A percentile compares a stretch with the other conserved stretches of the same genome.
phyloP scores from a whole-genome alignment of 2,329 filamentous ascomycete species.

The Orbilia quercus region DNA sequence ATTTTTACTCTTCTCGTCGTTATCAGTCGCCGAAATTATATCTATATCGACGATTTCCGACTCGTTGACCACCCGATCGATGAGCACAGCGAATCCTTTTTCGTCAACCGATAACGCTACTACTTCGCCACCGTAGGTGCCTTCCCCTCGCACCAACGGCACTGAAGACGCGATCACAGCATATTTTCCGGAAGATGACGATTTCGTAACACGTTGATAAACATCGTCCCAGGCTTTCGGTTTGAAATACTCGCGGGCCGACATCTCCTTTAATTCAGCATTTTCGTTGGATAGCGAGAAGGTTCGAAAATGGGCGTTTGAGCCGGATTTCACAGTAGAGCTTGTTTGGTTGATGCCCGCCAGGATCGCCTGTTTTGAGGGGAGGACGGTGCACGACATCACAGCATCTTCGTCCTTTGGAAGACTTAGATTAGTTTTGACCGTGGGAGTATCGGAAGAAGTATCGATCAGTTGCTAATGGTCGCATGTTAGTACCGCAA shows the following conservation, averaged over 20 bases:
- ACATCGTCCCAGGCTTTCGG: constrained; percentile 55
- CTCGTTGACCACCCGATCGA: constrained; percentile 56
- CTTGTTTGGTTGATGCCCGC: constrained; percentile 58
- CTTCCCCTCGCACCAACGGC: constrained; percentile 51
- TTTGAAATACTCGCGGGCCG: constrained; percentile 41
- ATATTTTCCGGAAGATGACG: constrained; percentile 50
- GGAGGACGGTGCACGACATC: constrained; percentile 59
- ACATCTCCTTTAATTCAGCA: constrained; percentile 56
- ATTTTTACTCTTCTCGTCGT: constrained; percentile 41
- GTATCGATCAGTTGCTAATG: constrained; percentile 46
- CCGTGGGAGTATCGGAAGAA: constrained; percentile 29
- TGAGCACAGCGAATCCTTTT: constrained; percentile 39
- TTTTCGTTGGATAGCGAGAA: constrained; percentile 56
- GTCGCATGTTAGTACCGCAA: background rate
- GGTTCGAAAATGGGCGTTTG: constrained; percentile 59
- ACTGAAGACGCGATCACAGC: constrained; percentile 55
- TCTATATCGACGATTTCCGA: constrained; percentile 58
- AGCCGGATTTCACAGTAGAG: constrained; percentile 43
- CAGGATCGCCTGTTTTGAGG: constrained; percentile 46
- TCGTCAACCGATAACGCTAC: constrained; percentile 47
- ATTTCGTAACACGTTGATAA: constrained; percentile 49
- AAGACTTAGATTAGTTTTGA: constrained; percentile 57
- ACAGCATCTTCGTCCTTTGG: constrained; percentile 59
- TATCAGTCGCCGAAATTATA: constrained; percentile 42
- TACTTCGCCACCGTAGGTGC: constrained; percentile 45